Conservation (phyloP, 176 grass and related monocot genomes). For the Chloris gayana region DNA sequence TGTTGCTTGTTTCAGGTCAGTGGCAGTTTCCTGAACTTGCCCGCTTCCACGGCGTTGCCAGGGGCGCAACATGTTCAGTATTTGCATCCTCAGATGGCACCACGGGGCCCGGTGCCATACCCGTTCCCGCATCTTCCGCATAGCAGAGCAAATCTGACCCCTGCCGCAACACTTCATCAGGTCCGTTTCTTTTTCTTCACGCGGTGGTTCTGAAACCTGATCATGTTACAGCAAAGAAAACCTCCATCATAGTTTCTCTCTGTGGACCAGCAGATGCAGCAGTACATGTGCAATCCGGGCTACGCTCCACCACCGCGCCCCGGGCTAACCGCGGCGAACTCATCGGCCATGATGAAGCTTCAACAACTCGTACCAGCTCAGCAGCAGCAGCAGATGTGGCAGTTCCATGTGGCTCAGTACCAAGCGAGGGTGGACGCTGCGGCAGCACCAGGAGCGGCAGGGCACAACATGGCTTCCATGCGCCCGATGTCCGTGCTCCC, state of each 20-base stretch:
- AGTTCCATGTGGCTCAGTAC: conserved; percentile 46
- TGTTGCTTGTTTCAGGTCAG: conserved; percentile 40
- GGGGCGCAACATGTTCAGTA: conserved; percentile 46
- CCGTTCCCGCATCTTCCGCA: conserved; percentile 42
- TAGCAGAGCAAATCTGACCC: conserved; percentile 14
- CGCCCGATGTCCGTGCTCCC: conserved; percentile 32
- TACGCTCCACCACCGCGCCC: conserved; percentile 21
- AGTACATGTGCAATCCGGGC: conserved; percentile 43
- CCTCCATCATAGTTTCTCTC: background rate
- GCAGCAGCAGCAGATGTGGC: conserved; percentile 54
- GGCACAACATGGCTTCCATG: conserved; percentile 35
- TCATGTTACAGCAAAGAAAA: background rate
- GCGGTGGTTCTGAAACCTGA: conserved; percentile 11
- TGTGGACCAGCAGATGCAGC: conserved; percentile 38
- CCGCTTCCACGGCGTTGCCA: background rate
- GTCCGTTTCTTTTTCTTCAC: conserved; percentile 14
- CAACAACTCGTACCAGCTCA: conserved; percentile 29
- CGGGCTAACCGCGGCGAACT: background rate
- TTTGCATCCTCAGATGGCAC: conserved; percentile 37
- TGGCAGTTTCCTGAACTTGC: conserved; percentile 24
- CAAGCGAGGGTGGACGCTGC: conserved; percentile 20
- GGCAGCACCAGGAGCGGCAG: background rate
- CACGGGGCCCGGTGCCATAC: background rate
- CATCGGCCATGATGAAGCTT: conserved; percentile 36
- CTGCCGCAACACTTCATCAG: conserved; percentile 38